Evolutionary conservation across 306 rosid species (phyloP).

Genomic region (Styphnolobium japonicum): DNA sequence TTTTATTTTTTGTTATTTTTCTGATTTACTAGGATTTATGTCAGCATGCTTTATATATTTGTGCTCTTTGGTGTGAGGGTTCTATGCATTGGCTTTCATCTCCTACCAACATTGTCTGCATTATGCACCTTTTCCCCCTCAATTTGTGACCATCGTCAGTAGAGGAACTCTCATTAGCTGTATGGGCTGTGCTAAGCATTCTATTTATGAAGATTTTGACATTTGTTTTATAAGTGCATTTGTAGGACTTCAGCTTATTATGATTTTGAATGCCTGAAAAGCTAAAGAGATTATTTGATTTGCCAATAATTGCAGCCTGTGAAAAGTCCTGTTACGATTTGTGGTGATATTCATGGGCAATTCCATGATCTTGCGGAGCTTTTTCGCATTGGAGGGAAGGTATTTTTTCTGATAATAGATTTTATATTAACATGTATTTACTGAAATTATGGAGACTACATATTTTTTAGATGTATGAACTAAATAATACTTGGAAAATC

Average conservation of each 20-base stretch:
- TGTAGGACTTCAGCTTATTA: neutral
- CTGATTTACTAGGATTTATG: neutral
- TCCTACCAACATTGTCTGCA: neutral
- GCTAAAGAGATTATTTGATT: slow-evolving; percentile 15
- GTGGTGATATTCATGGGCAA: slow-evolving; percentile 98
- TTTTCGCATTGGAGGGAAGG: slow-evolving; percentile 97
- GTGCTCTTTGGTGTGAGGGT: neutral
- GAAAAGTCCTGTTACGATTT: slow-evolving; percentile 91
- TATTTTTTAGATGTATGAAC: slow-evolving; percentile 6
- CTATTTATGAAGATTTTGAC: neutral
- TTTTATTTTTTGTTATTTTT: neutral
- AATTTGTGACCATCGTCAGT: neutral
- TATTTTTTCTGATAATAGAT: slow-evolving; percentile 31
- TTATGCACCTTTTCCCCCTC: neutral
- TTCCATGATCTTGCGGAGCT: slow-evolving; percentile 99
- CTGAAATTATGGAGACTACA: neutral
- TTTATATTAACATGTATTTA: slow-evolving; percentile 12
- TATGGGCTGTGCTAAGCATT: neutral
- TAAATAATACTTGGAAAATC: neutral
- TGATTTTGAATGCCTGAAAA: slow-evolving; percentile 17
- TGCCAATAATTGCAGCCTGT: slow-evolving; percentile 69
- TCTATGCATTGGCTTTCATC: neutral
- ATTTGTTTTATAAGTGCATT: neutral
- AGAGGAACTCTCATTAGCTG: neutral
- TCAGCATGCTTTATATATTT: neutral